A percentile compares a stretch with the other conserved stretches of the same genome.
These are phyloP conservation scores for Nicotiana attenuata DNA, from an alignment of 257 asterid genomes.

Conservation along the genomic window DNA sequence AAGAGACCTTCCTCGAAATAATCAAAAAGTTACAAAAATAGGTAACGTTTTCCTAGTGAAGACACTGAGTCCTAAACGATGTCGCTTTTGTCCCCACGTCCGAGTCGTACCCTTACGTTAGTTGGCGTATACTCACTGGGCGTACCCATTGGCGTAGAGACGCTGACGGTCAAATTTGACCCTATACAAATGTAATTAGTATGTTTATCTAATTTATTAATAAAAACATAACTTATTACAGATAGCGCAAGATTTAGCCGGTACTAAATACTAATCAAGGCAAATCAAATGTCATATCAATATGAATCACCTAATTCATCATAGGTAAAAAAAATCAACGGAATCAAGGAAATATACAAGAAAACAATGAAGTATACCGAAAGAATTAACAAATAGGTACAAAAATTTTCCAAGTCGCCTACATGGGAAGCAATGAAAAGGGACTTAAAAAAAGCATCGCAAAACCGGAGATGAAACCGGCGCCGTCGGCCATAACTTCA, in stretches of 20 bases:
- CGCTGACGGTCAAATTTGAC: too few relatives aligned
- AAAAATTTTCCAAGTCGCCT: neutral
- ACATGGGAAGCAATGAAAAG: neutral
- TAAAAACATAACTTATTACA: too few relatives aligned
- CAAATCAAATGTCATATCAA: neutral
- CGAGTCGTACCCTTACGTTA: too few relatives aligned
- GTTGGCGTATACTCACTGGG: too few relatives aligned
- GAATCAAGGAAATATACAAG: neutral
- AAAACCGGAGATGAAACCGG: neutral
- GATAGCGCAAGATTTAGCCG: neutral
- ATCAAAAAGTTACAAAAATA: too few relatives aligned
- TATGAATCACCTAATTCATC: neutral
- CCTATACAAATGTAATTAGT: too few relatives aligned
- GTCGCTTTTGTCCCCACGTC: too few relatives aligned
- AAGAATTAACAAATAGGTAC: neutral
- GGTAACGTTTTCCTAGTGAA: too few relatives aligned
- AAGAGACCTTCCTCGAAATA: too few relatives aligned
- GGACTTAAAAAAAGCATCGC: neutral
- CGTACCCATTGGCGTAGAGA: too few relatives aligned
- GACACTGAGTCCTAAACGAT: too few relatives aligned
- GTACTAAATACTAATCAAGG: neutral
- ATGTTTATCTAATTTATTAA: neutral
- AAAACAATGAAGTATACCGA: neutral
- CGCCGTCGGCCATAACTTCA: neutral
- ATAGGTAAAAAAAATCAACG: neutral